Evolutionary conservation across 228 moss, liverwort and hornwort genomes (phyloP), one percentile per base, ranked within the genome.

Genomic region (Sphagnum magellanicum): DNA sequence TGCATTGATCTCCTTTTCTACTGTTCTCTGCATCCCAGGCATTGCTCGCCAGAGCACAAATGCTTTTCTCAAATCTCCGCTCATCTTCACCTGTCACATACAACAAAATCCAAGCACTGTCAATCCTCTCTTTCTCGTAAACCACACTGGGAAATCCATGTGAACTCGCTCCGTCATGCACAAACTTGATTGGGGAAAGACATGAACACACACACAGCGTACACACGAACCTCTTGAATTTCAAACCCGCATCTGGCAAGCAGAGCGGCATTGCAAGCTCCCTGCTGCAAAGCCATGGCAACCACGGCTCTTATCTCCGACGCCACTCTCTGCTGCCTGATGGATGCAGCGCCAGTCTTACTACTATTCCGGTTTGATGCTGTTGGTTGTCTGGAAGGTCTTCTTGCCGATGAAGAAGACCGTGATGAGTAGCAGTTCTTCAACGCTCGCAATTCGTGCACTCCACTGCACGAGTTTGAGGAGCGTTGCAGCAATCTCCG

Each of bases 161-260:
- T 32, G 32, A 32, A 32, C 32, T 32, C 32, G 32, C 32, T 32
- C 32, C 32, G 32, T 32, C 32, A 32, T 32, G 32, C 32, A 32
- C 32, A 32, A 32, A 32, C 32, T 3, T 32, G 32, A 32, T 32
- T 32, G 32, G 32, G 3, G 32, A 2, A 32, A 32, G 32, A 32
- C 32, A 32, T 2, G 32, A 32, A 32, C 32, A 32, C 32, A 1
- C 32, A 32, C 32, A 32, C 32, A 32, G 32, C 32, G 32, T 32
- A 32, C 32, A 32, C 32, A 32, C 3, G 32, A 15, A 79, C 93
- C 77, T 85, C 76, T 63, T 83, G 76, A 63, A 95, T 78, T 75
- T 95, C 77, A 61, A 95, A 95, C 51, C 95, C 95, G 60, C 90
- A 89, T 10, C 84, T 87, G 52, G 84, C 82, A 4, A 95, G 67